Evolutionary conservation across 2,329 filamentous ascomycete species (phyloP), one percentile per base, ranked within the genome.

Genomic region (Coniochaeta prunicola): DNA sequence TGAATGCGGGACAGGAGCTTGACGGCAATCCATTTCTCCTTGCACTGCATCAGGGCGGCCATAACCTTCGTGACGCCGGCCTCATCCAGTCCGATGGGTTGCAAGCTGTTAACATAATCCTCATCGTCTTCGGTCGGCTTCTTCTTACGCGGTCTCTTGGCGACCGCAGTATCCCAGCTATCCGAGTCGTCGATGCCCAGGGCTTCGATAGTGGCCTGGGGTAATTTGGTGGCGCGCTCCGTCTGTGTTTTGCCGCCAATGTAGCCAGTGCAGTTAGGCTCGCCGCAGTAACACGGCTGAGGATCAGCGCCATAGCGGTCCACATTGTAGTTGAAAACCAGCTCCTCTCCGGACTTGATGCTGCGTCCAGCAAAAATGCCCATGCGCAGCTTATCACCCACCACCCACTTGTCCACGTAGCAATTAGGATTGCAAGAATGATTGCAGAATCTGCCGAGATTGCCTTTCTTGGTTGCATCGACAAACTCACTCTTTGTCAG

Each of bases 321-420:
- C 64, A 99, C 94, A 68, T 99, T 99, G 83, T 99, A 99, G 78
- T 99, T 97, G 80, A 99, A 99, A 24, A 96, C 92, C 59, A 99
- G 79, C 73, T 99, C 94, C 73, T 99, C 94, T 58, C 94, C 94
- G 19, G 90, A 87, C 69, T 87, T 86, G 70, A 99, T 88, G 68
- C 84, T 80, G 64, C 92, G 90, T 75, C 90, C 84, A 66, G 92
- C 91, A 77, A 99, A 99, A 66, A 99, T 97, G 67, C 94, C 94
- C 94, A 99, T 99, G 67, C 94, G 92, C 70, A 97, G 80, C 77
- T 97, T 97, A 68, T 96, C 91, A 19, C 92, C 92, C 34, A 99
- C 92, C 60, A 97, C 92, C 94, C 94, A 99, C 77, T 99, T 99
- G 80, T 99, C 94, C 63, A 99, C 93, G 74, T 96, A 97, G 76